Percentiles rank a stretch among this genome's conserved stretches.
Evolutionary conservation across 2,329 filamentous ascomycete species (phyloP).

Genomic region (Pseudocercospora fijiensis): DNA sequence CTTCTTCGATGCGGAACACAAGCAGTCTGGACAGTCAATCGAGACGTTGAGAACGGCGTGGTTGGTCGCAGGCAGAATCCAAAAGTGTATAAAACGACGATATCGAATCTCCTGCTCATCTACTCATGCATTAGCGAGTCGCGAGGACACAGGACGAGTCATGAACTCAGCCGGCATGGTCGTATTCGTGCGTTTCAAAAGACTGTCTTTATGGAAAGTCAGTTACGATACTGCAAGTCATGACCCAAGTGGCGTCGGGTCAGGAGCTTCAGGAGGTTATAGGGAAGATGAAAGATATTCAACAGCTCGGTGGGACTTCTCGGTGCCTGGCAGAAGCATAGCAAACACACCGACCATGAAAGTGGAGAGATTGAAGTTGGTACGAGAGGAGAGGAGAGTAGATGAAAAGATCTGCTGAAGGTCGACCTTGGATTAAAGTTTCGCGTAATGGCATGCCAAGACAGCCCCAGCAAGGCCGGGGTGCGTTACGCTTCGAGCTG

Average conservation of each 20-base stretch:
- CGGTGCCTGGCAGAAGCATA: too few species aligned
- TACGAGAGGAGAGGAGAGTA: not conserved
- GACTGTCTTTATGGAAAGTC: not conserved
- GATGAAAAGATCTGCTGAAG: not conserved
- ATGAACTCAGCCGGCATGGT: not conserved
- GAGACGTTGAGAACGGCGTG: not conserved
- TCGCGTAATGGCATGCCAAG: not conserved
- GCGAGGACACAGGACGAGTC: not conserved
- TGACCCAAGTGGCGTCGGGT: not conserved
- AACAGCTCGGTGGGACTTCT: not conserved
- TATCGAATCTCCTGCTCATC: conserved; percentile 2
- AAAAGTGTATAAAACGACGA: not conserved
- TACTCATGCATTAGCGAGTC: conserved; percentile 5
- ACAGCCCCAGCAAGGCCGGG: not conserved
- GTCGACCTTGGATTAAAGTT: not conserved
- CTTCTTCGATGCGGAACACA: not conserved
- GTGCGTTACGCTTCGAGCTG: not conserved
- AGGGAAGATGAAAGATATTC: not conserved
- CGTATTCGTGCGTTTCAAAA: not conserved
- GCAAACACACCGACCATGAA: too few species aligned
- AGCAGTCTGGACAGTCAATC: not conserved
- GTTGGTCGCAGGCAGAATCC: not conserved
- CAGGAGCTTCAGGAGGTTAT: not conserved
- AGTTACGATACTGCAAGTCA: not conserved
- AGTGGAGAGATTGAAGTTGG: not conserved